Base-by-base conservation (phyloP, 1,284 basidiomycete species). In the Cryptococcus hybrid region DNA sequence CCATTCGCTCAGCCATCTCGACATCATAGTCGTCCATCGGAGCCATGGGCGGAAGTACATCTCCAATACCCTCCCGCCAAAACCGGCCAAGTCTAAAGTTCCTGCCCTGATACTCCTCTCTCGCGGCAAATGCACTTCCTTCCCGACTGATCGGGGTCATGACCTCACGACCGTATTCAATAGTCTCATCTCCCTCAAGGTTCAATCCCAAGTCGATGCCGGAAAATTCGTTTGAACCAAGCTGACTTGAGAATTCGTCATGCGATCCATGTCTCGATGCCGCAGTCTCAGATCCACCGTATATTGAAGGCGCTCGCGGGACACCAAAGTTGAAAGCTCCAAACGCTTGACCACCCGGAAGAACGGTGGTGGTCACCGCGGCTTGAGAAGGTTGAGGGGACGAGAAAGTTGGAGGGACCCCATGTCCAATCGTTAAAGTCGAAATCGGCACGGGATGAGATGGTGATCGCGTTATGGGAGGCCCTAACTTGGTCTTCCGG, bases 401-500 rank as follows among this genome's bases (percentile, higher is more conserved):
- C 42, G 46, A 62, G 24, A 12, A 60, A 55, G 36, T 64, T 44
- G 49, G 52, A n/a, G 58, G 63, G 7, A 60, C 64, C 49, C 66
- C 67, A 70, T 42, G 65, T 62, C 75, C 75, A 76, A 58, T 75
- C 76, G 52, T 75, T 60, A 52, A 74, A 65, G 58, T 76, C 71
- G 56, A 73, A 66, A 46, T 66, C 65, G 9, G 63, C 61, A 3
- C 55, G 57, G 44, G 73, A 70, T 12, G 73, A 62, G 52, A 76
- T 70, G 5, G 77, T 78, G 59, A 78, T 78, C 18, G 75, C 86
- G 62, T 90, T 91, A 67, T 88, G 86, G 72, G 88, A 88, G 39
- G 91, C 89, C 86, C n/a, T 86, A 4, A 95, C 83, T 78, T 96
- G 92, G 65, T 96, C 92, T 70, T 92, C 90, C 13, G 92, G 91